Evolutionary conservation across 352 stramenopile species (phyloP).

Genomic region (Phytophthora quininea): DNA sequence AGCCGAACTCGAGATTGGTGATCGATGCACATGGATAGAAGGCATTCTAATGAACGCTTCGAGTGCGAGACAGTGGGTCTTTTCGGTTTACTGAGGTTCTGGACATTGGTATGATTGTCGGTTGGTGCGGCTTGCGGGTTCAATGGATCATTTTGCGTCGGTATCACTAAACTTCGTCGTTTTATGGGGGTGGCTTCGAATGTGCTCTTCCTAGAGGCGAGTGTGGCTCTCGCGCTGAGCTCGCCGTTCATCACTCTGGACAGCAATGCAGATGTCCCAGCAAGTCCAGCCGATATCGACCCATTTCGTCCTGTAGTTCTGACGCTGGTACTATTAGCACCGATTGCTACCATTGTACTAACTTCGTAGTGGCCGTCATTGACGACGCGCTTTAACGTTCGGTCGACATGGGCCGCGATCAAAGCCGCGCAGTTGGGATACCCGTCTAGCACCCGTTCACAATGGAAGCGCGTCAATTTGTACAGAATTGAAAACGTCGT

Average conservation of each 20-base stretch:
- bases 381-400: constrained; percentile 14
- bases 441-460: constrained; percentile 52
- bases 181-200: constrained; percentile 8
- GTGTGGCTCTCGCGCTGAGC: not conserved
- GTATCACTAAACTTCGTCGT: constrained; percentile 24
- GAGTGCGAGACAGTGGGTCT: not conserved
- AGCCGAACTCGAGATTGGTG: constrained; percentile 49
- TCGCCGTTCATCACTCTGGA: constrained; percentile 26
- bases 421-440: constrained; percentile 49
- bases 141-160: constrained; percentile 11
- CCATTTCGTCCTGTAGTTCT: constrained; percentile 7
- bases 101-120: constrained; percentile 6
- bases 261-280: constrained; percentile 28
- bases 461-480: constrained; percentile 70
- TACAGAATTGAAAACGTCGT: constrained; percentile 77
- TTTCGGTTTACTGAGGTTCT: constrained; percentile 3
- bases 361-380: constrained; percentile 27
- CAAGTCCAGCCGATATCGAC: constrained; percentile 25
- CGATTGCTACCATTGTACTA: constrained; percentile 10
- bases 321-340: not conserved
- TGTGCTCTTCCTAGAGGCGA: constrained; percentile 3
- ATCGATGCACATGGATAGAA: constrained; percentile 39
- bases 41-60: no score
- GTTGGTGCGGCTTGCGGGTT: constrained; percentile 11
- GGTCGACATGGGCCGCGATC: constrained; percentile 34